Base-by-base conservation (phyloP, 169 alveolate species). In the Cyclospora cayetanensis region DNA sequence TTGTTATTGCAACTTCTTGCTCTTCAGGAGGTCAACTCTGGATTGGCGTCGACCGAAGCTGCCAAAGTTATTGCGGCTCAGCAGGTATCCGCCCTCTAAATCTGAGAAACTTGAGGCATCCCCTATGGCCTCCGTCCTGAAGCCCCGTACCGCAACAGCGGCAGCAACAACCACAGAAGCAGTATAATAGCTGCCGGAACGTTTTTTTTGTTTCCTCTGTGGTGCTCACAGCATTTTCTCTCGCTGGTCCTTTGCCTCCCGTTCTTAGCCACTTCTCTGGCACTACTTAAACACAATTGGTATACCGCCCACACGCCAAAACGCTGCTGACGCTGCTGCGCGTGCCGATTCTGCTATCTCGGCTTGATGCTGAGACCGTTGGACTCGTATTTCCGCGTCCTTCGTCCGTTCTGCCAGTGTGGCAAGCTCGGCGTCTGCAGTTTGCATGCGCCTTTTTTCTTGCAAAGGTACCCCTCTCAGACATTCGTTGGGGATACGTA, bases 401-500 rank as follows among this genome's bases (percentile, higher is more conserved):
- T 60, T 60, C 25, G n/a, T 60, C 72, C 5, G 72, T 60, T 1
- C 20, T 46, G 11, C 15, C 22, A 20, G 55, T 18, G 42, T 35
- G 4, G 15, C 31, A 11, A 9, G 11, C 9, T 7, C 18, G 5
- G 82, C 60, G 27, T 18, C 9, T 63, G 7, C 9, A 0, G 42
- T 80, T 65, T 60, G 55, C 31, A 2, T 4, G 77, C 42, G 96
- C 15, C 93, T 95, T 60, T n/a, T n/a, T n/a, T n/a, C n/a, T n/a
- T n/a, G n/a, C 95, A 95, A 90, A 96, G 96, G 95, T 97, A 94
- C 91, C 99, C 99, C 15, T 96, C 98, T 27, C 79, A 95, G 79
- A 98, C 96, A 41, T 98, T 98, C 93, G 98, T 98, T 15, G 99
- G 99, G 15, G 99, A 98, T 91, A 97, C 99, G 4, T 98, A 91